phyloP scores from a whole-genome alignment of 495 filamentous ascomycete species.

The Aspergillus sparsus region DNA sequence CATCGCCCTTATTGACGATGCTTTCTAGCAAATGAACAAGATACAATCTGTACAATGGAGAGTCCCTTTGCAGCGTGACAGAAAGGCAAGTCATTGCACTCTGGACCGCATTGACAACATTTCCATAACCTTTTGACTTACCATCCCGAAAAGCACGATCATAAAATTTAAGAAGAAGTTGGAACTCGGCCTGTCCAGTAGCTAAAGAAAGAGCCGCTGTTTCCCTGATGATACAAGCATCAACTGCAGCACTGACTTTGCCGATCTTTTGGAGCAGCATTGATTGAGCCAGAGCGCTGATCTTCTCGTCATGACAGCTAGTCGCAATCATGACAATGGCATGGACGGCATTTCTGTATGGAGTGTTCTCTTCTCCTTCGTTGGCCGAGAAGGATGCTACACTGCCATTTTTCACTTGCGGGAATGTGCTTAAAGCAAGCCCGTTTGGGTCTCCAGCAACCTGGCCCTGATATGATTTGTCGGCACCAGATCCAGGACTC shows the following conservation, averaged over 20 bases:
- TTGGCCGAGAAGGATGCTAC: conserved; percentile 70
- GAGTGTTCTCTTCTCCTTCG: conserved; percentile 72
- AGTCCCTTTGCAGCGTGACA: conserved; percentile 61
- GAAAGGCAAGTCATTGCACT: conserved; percentile 80
- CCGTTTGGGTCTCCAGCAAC: conserved; percentile 28
- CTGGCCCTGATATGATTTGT: conserved; percentile 37
- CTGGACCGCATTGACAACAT: conserved; percentile 33
- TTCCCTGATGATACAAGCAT: conserved; percentile 80
- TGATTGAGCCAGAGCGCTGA: conserved; percentile 89
- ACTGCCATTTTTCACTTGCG: conserved; percentile 66
- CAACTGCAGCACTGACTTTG: conserved; percentile 72
- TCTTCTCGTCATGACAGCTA: conserved; percentile 81
- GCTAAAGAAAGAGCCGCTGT: conserved; percentile 73
- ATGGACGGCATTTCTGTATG: conserved; percentile 80
- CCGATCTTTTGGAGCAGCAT: conserved; percentile 93
- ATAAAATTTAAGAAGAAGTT: conserved; percentile 80
- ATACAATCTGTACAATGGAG: conserved; percentile 75
- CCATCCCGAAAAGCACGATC: conserved; percentile 70
- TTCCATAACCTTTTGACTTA: conserved; percentile 61
- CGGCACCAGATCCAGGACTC: conserved; percentile 59
- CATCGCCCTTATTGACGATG: conserved; percentile 88
- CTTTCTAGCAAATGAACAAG: conserved; percentile 79
- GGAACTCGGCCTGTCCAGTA: conserved; percentile 75
- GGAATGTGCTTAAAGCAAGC: conserved; percentile 45
- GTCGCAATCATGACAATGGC: conserved; percentile 85